Conservation (phyloP, 768 basidiomycete species). For the Austroboletus festivus region DNA sequence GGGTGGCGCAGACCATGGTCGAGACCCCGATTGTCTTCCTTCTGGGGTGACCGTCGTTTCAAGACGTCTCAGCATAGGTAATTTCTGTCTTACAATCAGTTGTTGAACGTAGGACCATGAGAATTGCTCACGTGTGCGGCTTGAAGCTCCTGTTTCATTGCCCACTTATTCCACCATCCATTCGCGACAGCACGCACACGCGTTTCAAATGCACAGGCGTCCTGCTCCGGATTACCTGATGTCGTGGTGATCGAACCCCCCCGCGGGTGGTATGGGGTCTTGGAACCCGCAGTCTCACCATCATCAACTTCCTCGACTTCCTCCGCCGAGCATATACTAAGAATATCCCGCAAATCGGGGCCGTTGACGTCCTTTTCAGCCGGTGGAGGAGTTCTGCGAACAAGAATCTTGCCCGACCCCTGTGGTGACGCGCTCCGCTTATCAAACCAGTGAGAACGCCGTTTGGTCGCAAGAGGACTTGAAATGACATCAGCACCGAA, state of each 20-base stretch:
- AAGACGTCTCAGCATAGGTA: conserved; percentile 37
- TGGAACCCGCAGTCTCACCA: conserved; percentile 25
- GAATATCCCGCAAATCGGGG: conserved; percentile 45
- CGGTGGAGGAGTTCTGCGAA: conserved; percentile 23
- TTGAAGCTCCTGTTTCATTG: conserved; percentile 27
- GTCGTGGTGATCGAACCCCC: conserved; percentile 22
- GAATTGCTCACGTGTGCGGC: conserved; percentile 17
- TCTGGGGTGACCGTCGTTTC: conserved; percentile 48
- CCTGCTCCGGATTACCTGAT: conserved; percentile 27
- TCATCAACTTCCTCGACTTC: conserved; percentile 41
- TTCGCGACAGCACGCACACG: conserved; percentile 39
- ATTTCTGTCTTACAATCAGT: conserved; percentile 25
- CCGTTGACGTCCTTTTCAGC: conserved; percentile 21
- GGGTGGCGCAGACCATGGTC: conserved; percentile 26
- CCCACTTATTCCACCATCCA: conserved; percentile 56
- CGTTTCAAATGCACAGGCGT: conserved; percentile 25
- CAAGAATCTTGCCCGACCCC: conserved; percentile 21
- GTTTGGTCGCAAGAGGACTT: conserved; percentile 29
- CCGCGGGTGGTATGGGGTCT: conserved; percentile 34
- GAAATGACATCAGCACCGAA: conserved; percentile 49
- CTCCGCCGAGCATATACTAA: conserved; percentile 42
- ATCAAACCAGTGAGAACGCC: conserved; percentile 12
- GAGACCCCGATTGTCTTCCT: conserved; percentile 37
- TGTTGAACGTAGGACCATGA: conserved; percentile 6
- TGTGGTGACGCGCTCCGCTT: neutral